Evolutionary conservation across 2,329 filamentous ascomycete genomes (phyloP).

Genomic region (Fusarium chlamydosporum): DNA sequence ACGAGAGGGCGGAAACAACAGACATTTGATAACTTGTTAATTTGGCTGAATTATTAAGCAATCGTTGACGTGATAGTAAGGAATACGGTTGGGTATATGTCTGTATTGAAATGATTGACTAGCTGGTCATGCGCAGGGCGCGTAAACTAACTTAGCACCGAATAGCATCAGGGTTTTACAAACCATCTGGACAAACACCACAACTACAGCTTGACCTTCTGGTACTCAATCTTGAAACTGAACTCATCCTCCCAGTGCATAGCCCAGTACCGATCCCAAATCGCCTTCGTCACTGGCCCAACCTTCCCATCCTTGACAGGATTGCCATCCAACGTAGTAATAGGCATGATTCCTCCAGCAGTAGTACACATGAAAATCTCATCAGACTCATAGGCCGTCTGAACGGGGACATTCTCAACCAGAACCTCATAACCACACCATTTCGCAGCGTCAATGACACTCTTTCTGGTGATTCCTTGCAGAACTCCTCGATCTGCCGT

Average conservation of each 20-base stretch:
- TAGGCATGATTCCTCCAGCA: slow-evolving; percentile 67
- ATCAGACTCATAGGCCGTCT: slow-evolving; percentile 57
- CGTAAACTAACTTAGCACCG: fast-evolving
- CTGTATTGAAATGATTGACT: no score
- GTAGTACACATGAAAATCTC: slow-evolving; percentile 69
- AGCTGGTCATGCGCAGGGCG: not conserved
- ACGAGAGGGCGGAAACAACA: no score
- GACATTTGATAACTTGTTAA: no score
- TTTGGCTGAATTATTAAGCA: no score
- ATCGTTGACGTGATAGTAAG: no score
- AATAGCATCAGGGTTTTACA: not conserved
- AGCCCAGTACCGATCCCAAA: slow-evolving; percentile 64
- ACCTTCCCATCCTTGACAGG: slow-evolving; percentile 59
- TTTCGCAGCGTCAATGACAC: slow-evolving; percentile 61
- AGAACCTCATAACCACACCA: slow-evolving; percentile 54
- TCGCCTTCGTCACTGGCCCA: slow-evolving; percentile 61
- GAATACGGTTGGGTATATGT: no score
- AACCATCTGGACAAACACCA: no score
- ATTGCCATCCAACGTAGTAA: slow-evolving; percentile 61
- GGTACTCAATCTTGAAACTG: slow-evolving; percentile 38
- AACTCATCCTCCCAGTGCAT: slow-evolving; percentile 40
- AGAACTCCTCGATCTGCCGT: slow-evolving; percentile 64
- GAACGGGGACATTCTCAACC: slow-evolving; percentile 14
- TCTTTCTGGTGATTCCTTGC: slow-evolving; percentile 64
- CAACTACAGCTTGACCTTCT: slow-evolving; percentile 1